Base-by-base conservation (phyloP, 179 eudicot species). In the Silene coronaria region DNA sequence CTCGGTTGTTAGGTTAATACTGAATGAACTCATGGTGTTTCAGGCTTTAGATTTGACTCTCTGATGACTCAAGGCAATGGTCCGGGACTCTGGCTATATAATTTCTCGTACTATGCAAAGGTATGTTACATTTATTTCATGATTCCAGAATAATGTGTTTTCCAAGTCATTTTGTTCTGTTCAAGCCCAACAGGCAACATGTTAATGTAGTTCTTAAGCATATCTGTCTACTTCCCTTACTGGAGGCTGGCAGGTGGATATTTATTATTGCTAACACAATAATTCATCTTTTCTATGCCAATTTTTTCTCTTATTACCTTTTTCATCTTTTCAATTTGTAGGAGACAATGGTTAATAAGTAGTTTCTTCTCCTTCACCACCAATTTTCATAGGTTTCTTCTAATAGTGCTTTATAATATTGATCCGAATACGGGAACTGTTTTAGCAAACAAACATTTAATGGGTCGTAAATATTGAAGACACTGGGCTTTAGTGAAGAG, bases 31-130 rank as follows among this genome's bases (percentile, higher is more conserved):
- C 71, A 14, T 73, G 48, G 71, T 68, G 34, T 45, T 77, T 73
- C 80, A n/a, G n/a, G n/a, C n/a, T n/a, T n/a, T 71, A 65, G 27
- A 73, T 53, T 69, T 73, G 36, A 72, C 74, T 55, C 55, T 23
- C 21, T 80, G 16, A 58, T 3, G 34, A 4, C n/a, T 14, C 74
- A 80, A 45, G 73, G 72, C 26, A 23, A 45, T 61, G 65, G 19
- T 64, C 51, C 32, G 32, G 32, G 32, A 28, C 32, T 28, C 3
- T 65, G 27, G 57, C 51, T 55, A 14, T 14, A 64, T 66, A 53
- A 22, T 57, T 26, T 48, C 23, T 28, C 34, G 36, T 22, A 61
- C 36, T 79, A 67, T 46, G 38, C 30, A 46, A 11, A 32, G 13
- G 67, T 75, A 63, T 7, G 82, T 74, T 70, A 53, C 48, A 5